Percentiles rank a stretch among this genome's conserved stretches.
phyloP scores from a whole-genome alignment of 2,329 filamentous ascomycete genomes.

The Paecilomyces sp. region DNA sequence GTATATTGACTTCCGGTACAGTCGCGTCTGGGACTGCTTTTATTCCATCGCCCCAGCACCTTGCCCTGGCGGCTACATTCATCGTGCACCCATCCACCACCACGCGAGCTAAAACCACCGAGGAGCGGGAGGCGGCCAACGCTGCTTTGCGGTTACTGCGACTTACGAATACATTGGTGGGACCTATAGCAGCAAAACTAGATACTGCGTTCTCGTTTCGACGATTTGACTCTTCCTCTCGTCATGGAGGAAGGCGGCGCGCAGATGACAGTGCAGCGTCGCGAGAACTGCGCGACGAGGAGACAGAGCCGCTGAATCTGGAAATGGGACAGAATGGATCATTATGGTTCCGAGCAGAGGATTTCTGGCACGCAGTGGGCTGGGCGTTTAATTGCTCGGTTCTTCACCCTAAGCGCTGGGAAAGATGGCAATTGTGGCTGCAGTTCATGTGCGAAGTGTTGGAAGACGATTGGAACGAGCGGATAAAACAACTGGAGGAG shows the following conservation, averaged over 20 bases:
- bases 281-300: conserved; percentile 25
- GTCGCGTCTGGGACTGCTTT: conserved; percentile 44
- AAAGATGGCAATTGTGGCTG: conserved; percentile 73
- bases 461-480: conserved; percentile 37
- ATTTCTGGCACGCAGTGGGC: conserved; percentile 83
- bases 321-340: conserved; percentile 58
- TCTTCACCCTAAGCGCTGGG: conserved; percentile 66
- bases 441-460: conserved; percentile 55
- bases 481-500: conserved; percentile 14
- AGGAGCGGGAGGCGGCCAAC: conserved; percentile 57
- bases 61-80: conserved; percentile 74
- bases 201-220: conserved; percentile 65
- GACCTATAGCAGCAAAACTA: conserved; percentile 64
- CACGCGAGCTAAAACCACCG: conserved; percentile 57
- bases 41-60: conserved; percentile 63
- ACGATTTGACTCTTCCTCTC: conserved; percentile 26
- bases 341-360: conserved; percentile 67
- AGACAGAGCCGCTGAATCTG: conserved; percentile 49
- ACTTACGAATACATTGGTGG: conserved; percentile 57
- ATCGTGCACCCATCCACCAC: conserved; percentile 74
- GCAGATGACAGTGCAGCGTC: conserved; percentile 12
- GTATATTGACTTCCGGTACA: conserved; percentile 25
- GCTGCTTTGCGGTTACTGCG: conserved; percentile 65
- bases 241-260: conserved; percentile 21
- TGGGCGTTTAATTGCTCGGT: conserved; percentile 92